Evolutionary conservation across 129 eudicot species (phyloP).

Genomic region (Pseudognaphalium luteoalbum): DNA sequence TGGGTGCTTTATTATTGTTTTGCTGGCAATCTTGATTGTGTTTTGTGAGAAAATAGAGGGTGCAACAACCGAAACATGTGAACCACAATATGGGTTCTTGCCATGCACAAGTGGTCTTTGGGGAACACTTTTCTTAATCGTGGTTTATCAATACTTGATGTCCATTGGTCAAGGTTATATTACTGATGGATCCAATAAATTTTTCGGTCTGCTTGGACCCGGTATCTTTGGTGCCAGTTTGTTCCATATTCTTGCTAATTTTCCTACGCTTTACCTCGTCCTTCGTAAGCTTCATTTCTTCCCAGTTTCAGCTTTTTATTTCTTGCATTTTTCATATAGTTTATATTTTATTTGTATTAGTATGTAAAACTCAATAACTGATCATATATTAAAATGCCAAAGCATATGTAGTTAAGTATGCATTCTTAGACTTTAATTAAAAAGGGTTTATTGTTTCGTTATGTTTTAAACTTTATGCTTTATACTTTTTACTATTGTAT

Average conservation of each 20-base stretch:
- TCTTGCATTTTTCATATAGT: not conserved
- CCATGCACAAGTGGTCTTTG: slow-evolving; percentile 63
- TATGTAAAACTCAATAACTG: not conserved
- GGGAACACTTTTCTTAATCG: slow-evolving; percentile 58
- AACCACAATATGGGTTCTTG: slow-evolving; percentile 64
- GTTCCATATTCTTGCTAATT: slow-evolving; percentile 58
- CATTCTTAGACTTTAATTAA: no score
- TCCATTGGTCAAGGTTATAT: slow-evolving; percentile 57
- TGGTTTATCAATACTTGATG: slow-evolving; percentile 58
- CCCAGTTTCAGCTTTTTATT: not conserved
- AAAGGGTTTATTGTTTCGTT: no score
- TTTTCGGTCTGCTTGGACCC: slow-evolving; percentile 57
- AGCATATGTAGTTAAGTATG: no score
- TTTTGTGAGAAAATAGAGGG: slow-evolving; percentile 20
- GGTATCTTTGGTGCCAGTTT: slow-evolving; percentile 63
- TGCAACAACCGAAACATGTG: slow-evolving; percentile 48
- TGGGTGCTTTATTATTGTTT: not conserved
- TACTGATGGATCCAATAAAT: slow-evolving; percentile 49
- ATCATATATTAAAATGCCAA: no score
- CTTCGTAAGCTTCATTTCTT: slow-evolving; percentile 40
- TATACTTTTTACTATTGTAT: no score
- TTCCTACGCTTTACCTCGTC: slow-evolving; percentile 53
- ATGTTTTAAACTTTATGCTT: no score
- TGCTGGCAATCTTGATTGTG: slow-evolving; percentile 16
- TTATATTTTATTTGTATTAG: not conserved